Evolutionary conservation across 306 rosid genomes (phyloP).

Genomic region (Datisca glomerata): DNA sequence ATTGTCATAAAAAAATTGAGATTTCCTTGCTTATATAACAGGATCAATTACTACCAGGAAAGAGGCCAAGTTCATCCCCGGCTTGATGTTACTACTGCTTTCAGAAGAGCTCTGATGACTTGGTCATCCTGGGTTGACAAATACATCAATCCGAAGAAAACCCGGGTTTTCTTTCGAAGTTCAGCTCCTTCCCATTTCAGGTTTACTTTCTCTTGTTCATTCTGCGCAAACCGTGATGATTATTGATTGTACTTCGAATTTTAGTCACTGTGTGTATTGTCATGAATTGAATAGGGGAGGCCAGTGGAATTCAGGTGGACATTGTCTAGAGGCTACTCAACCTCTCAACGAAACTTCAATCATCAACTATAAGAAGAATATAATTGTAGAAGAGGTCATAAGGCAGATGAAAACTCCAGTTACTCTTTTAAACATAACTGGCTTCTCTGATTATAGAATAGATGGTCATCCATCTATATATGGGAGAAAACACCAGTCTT

Average conservation of each 20-base stretch:
- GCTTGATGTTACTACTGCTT: conserved; percentile 61
- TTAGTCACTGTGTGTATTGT: conserved; percentile 8
- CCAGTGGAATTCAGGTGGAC: conserved; percentile 89
- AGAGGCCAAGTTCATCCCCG: conserved; percentile 60
- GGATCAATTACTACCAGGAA: conserved; percentile 85
- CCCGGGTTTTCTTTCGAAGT: conserved; percentile 74
- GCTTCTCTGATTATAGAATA: conserved; percentile 57
- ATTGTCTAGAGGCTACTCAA: conserved; percentile 51
- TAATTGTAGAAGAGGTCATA: conserved; percentile 44
- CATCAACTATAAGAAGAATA: conserved; percentile 38
- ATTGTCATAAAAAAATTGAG: too few relatives aligned
- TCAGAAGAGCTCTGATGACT: conserved; percentile 58
- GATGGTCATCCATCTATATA: conserved; percentile 80
- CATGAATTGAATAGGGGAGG: conserved; percentile 56
- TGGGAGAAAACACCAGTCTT: conserved; percentile 37
- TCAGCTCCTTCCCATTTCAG: conserved; percentile 95
- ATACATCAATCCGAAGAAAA: conserved; percentile 44
- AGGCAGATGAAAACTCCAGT: conserved; percentile 66
- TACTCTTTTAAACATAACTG: conserved; percentile 58
- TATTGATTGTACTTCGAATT: too few relatives aligned
- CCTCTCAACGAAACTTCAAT: conserved; percentile 39
- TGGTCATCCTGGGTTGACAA: conserved; percentile 87
- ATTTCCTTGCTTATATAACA: conserved; percentile 14
- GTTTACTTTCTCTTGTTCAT: too few relatives aligned
- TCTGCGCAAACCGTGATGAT: too few relatives aligned